A percentile compares a stretch with the other conserved stretches of the same genome.
These are phyloP conservation scores for Alternaria ventricosa DNA, from an alignment of 2,329 filamentous ascomycete genomes.

Conservation along the genomic window DNA sequence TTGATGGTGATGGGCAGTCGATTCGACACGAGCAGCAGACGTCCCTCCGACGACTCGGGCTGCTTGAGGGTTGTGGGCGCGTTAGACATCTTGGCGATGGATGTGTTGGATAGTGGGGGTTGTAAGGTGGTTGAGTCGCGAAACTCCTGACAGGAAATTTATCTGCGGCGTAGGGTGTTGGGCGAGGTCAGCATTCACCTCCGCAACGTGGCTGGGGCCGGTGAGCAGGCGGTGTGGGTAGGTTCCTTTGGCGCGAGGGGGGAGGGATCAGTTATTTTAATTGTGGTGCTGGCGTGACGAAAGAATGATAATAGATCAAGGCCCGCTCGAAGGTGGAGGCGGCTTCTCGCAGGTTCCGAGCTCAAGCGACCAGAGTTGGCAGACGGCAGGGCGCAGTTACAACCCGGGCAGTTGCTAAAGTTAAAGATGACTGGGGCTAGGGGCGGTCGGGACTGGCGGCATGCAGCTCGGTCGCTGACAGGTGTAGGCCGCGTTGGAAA, in stretches of 20 bases:
- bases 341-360: slow-evolving; percentile 39
- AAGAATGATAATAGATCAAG: slow-evolving; percentile 39
- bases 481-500: slow-evolving; percentile 7
- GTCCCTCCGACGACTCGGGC: slow-evolving; percentile 45
- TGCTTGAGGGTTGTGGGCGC: slow-evolving; percentile 39
- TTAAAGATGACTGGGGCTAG: slow-evolving; percentile 15
- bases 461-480: slow-evolving; percentile 17
- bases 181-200: slow-evolving; percentile 4
- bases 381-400: slow-evolving; percentile 16
- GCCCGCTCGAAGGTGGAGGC: slow-evolving; percentile 29
- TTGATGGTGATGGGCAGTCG: slow-evolving; percentile 97
- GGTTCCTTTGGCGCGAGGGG: neutral
- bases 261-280: slow-evolving; percentile 6
- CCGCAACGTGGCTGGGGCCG: neutral
- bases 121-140: slow-evolving; percentile 3
- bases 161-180: slow-evolving; percentile 1
- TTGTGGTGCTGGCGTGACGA: slow-evolving; percentile 33
- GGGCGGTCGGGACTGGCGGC: slow-evolving; percentile 18
- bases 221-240: neutral
- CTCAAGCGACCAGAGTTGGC: slow-evolving; percentile 17
- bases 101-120: slow-evolving; percentile 5
- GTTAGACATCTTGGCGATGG: slow-evolving; percentile 30
- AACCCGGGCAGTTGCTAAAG: slow-evolving; percentile 16
- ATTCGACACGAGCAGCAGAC: slow-evolving; percentile 88
- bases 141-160: slow-evolving; percentile 1